phyloP scores from a whole-genome alignment of 768 basidiomycete genomes.

The Boletus insuetus region DNA sequence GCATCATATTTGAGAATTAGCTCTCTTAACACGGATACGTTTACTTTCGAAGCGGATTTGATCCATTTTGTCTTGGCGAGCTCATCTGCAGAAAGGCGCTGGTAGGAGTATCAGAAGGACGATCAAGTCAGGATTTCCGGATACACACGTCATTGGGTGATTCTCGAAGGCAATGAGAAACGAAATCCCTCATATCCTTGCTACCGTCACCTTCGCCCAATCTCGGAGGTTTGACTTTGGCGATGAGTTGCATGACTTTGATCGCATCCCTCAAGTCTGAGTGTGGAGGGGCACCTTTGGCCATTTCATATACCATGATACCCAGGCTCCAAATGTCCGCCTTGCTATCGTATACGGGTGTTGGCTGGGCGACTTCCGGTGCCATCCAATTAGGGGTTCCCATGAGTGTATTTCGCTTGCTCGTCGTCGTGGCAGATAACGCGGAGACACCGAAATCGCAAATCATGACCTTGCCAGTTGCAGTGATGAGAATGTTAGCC shows the following conservation, averaged over 20 bases:
- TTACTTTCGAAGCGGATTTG: conserved; percentile 64
- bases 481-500: conserved; percentile 91
- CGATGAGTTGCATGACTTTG: conserved; percentile 86
- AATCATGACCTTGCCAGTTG: conserved; percentile 87
- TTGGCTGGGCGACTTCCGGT: conserved; percentile 89
- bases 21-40: conserved; percentile 71
- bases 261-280: conserved; percentile 79
- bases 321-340: conserved; percentile 99
- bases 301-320: conserved; percentile 95
- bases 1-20: conserved; percentile 75
- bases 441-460: conserved; percentile 99
- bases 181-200: conserved; percentile 86
- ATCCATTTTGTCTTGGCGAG: conserved; percentile 89
- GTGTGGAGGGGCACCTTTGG: conserved; percentile 94
- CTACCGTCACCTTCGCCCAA: conserved; percentile 76
- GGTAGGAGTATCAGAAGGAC: conserved; percentile 9
- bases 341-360: conserved; percentile 92
- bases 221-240: conserved; percentile 78
- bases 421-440: conserved; percentile 74
- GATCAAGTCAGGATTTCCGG: not conserved
- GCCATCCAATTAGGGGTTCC: conserved; percentile 99
- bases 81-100: conserved; percentile 91
- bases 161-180: conserved; percentile 78
- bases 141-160: conserved; percentile 68
- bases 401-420: conserved; percentile 94